These are phyloP conservation scores for Kazachstania sp. DNA, from an alignment of 1,139 yeast species.

Conservation along the genomic window DNA sequence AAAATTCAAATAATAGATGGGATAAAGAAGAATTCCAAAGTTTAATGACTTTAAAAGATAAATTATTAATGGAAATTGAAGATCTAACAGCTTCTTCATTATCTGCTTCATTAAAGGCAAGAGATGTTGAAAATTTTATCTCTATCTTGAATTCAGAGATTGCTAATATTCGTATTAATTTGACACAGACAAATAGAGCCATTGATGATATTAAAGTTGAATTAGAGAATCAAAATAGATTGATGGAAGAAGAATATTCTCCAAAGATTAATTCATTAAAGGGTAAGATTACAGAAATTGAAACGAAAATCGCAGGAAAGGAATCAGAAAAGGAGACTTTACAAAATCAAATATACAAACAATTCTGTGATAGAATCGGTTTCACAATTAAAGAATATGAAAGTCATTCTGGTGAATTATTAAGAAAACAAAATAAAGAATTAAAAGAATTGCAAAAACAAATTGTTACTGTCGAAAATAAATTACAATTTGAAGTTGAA, in stretches of 20 bases:
- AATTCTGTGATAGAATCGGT: slow-evolving; percentile 47
- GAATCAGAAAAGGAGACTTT: slow-evolving; percentile 33
- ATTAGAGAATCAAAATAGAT: slow-evolving; percentile 40
- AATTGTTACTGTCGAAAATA: slow-evolving; percentile 52
- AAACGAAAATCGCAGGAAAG: slow-evolving; percentile 21
- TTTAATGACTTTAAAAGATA: slow-evolving; percentile 53
- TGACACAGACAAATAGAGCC: slow-evolving; percentile 42
- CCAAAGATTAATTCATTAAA: slow-evolving; percentile 25
- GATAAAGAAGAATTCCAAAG: slow-evolving; percentile 61
- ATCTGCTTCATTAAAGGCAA: slow-evolving; percentile 52
- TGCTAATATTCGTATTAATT: slow-evolving; percentile 44
- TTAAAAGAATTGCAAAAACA: slow-evolving; percentile 54
- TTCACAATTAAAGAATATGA: slow-evolving; percentile 64
- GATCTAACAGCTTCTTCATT: slow-evolving; percentile 39
- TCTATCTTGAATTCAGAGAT: slow-evolving; percentile 46
- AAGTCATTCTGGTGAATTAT: slow-evolving; percentile 50
- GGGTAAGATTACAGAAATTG: slow-evolving; percentile 16
- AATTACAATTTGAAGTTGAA: slow-evolving; percentile 55
- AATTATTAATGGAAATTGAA: slow-evolving; percentile 45
- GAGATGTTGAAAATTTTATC: slow-evolving; percentile 49
- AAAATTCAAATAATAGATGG: slow-evolving; percentile 47
- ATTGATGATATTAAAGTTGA: slow-evolving; percentile 50
- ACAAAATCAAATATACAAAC: slow-evolving; percentile 42
- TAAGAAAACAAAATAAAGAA: slow-evolving; percentile 56
- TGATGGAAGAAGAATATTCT: slow-evolving; percentile 32